Percentiles rank a stretch among this genome's conserved stretches.
Evolutionary conservation across 495 filamentous ascomycete species (phyloP).

Genomic region (Penicillium subrubescens): DNA sequence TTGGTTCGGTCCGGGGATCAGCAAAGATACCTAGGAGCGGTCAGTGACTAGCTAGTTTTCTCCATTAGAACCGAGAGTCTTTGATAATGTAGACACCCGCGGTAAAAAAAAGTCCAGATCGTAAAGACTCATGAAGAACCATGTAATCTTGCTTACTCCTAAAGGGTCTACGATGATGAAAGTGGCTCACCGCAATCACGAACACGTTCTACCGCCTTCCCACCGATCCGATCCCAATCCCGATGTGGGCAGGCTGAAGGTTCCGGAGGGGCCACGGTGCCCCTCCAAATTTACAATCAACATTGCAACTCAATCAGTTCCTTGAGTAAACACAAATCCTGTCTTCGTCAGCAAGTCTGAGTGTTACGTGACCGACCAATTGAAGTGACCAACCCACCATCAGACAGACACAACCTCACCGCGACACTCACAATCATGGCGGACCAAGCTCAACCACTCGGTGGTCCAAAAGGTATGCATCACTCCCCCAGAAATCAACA

Average conservation of each 20-base stretch:
- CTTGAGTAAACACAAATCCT: not conserved
- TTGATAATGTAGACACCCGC: too few species aligned
- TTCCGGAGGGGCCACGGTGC: not conserved
- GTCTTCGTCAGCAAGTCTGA: not conserved
- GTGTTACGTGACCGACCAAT: not conserved
- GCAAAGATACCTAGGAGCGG: too few species aligned
- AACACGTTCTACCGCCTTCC: conserved; percentile 1
- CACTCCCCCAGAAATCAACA: not conserved
- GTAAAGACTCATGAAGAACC: not conserved
- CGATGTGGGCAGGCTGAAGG: not conserved
- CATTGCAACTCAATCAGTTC: not conserved
- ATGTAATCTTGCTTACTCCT: not conserved
- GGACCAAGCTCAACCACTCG: not conserved
- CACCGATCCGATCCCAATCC: conserved; percentile 4
- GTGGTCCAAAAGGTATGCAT: conserved; percentile 4
- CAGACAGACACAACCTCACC: not conserved
- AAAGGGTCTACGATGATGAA: not conserved
- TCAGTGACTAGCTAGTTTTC: too few species aligned
- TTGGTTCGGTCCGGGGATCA: too few species aligned
- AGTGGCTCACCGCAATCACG: not conserved
- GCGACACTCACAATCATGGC: conserved; percentile 3
- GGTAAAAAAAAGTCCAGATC: too few species aligned
- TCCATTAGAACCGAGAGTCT: too few species aligned
- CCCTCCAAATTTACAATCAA: not conserved
- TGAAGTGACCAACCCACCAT: not conserved